Conservation (phyloP, 208 protist genomes). For the Trypanosoma lewisi region DNA sequence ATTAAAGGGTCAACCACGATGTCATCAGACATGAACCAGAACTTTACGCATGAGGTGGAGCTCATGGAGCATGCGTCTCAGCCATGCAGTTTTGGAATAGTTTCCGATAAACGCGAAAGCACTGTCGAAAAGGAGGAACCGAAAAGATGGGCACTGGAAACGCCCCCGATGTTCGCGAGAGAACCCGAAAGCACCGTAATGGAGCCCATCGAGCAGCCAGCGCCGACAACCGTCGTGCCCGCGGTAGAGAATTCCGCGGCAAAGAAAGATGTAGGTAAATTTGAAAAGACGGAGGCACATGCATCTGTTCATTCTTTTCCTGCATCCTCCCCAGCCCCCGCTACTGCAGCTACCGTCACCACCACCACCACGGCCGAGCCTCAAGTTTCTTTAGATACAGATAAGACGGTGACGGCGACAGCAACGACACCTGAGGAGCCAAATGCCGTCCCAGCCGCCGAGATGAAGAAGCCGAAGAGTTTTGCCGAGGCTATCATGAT, state of each 20-base stretch:
- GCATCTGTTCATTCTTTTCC: slow-evolving; percentile 5
- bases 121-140: slow-evolving; percentile 10
- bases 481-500: slow-evolving; percentile 48
- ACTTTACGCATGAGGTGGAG: slow-evolving; percentile 66
- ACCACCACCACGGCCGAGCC: slow-evolving; percentile 7
- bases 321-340: not conserved
- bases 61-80: slow-evolving; percentile 47
- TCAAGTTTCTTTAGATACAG: not conserved
- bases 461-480: slow-evolving; percentile 37
- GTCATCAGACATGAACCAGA: slow-evolving; percentile 11
- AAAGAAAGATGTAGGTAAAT: not conserved
- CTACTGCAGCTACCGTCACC: not conserved
- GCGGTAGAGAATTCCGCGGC: not conserved
- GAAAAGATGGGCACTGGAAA: slow-evolving; percentile 45
- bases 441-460: slow-evolving; percentile 1
- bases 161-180: slow-evolving; percentile 51
- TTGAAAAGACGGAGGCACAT: slow-evolving; percentile 8
- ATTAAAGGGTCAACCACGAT: slow-evolving; percentile 31
- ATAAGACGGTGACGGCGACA: slow-evolving; percentile 6
- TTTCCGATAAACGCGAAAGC: slow-evolving; percentile 41
- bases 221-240: slow-evolving; percentile 10
- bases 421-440: not conserved
- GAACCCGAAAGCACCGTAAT: slow-evolving; percentile 21
- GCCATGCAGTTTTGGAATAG: slow-evolving; percentile 47
- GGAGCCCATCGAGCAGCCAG: slow-evolving; percentile 29